A percentile compares a stretch with the other conserved stretches of the same genome.
Conservation (phyloP, 495 filamentous ascomycete species). For the Aspergillus cavernicola region DNA sequence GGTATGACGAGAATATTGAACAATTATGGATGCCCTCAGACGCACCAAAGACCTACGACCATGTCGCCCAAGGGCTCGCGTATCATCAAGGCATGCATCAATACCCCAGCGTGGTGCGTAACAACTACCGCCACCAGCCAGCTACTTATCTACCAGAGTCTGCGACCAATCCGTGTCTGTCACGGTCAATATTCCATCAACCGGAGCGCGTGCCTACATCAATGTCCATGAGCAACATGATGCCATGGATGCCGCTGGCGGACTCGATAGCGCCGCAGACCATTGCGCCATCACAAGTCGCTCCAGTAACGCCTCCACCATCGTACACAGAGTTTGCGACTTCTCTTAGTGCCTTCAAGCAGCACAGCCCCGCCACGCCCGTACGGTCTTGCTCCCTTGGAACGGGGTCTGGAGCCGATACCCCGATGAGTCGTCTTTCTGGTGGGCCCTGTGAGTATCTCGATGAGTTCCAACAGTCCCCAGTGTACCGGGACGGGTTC, state of each 20-base stretch:
- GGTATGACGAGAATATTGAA: constrained; percentile 44
- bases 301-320: constrained; percentile 39
- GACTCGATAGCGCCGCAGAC: constrained; percentile 41
- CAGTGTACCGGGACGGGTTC: constrained; percentile 34
- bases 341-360: constrained; percentile 34
- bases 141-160: constrained; percentile 39
- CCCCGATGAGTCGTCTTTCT: constrained; percentile 38
- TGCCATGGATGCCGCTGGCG: constrained; percentile 36
- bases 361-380: constrained; percentile 41
- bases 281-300: constrained; percentile 37
- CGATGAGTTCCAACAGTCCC: constrained; percentile 39
- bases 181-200: constrained; percentile 43
- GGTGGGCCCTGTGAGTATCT: constrained; percentile 33
- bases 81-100: constrained; percentile 38
- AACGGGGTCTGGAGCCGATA: constrained; percentile 36
- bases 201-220: constrained; percentile 38
- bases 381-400: constrained; percentile 40
- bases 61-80: constrained; percentile 23
- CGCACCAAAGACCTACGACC: constrained; percentile 39
- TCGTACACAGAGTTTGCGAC: constrained; percentile 42
- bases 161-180: constrained; percentile 41
- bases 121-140: constrained; percentile 35
- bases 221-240: constrained; percentile 43
- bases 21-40: constrained; percentile 42
- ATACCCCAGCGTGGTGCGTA: constrained; percentile 37